Evolutionary conservation across 2,329 filamentous ascomycete species (phyloP).

Genomic region (Simplicillium sp.): DNA sequence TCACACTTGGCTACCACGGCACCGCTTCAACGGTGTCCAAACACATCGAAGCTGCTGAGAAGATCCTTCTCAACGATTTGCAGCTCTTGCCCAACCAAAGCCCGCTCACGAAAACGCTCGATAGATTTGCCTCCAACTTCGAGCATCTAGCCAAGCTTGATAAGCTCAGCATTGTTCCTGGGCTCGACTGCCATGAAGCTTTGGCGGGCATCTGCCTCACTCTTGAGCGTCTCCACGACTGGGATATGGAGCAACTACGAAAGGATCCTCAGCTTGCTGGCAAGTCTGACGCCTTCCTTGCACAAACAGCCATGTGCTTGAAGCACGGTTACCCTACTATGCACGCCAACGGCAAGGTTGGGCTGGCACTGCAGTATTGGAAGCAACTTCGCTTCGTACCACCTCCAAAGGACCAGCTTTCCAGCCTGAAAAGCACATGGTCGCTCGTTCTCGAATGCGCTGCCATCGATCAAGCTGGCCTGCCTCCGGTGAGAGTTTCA

Average conservation of each 20-base stretch:
- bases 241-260: slow-evolving; percentile 54
- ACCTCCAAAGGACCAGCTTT: slow-evolving; percentile 22
- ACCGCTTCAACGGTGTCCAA: slow-evolving; percentile 47
- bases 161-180: slow-evolving; percentile 57
- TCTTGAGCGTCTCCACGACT: slow-evolving; percentile 58
- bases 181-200: slow-evolving; percentile 69
- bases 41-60: slow-evolving; percentile 51
- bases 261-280: slow-evolving; percentile 34
- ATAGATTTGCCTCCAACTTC: slow-evolving; percentile 62
- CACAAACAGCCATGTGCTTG: slow-evolving; percentile 55
- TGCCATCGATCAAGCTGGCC: slow-evolving; percentile 29
- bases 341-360: slow-evolving; percentile 58
- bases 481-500: slow-evolving; percentile 60
- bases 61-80: slow-evolving; percentile 58
- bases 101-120: slow-evolving; percentile 60
- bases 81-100: slow-evolving; percentile 49
- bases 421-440: slow-evolving; percentile 46
- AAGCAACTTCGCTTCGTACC: slow-evolving; percentile 46
- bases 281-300: slow-evolving; percentile 38
- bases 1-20: slow-evolving; percentile 54
- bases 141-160: slow-evolving; percentile 61
- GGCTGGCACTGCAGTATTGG: slow-evolving; percentile 72
- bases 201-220: slow-evolving; percentile 65
- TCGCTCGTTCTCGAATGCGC: slow-evolving; percentile 59
- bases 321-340: slow-evolving; percentile 62